Evolutionary conservation across 495 filamentous ascomycete genomes (phyloP), one percentile per base, ranked within the genome.

Genomic region (Jackrogersella multiformis): DNA sequence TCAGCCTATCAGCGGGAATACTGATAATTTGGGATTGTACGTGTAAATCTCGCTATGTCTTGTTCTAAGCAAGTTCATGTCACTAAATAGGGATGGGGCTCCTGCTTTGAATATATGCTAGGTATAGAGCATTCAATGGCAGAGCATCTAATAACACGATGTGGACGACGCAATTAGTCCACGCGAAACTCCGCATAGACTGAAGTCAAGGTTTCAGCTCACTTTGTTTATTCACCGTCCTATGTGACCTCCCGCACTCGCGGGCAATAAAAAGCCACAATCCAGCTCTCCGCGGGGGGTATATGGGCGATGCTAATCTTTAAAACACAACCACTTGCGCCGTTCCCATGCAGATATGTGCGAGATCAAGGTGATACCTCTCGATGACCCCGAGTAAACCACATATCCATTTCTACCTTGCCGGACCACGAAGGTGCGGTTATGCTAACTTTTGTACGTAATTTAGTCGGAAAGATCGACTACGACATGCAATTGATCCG

Each of bases 401-500:
- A 56, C 58, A 10, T 49, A 30, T 34, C 24, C 41, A 0, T 49
- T n/a, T 28, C 2, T 32, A 23, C 30, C 41, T n/a, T 28, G 23
- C 39, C 44, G 7, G 6, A 56, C 13, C 20, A 38, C 56, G 18
- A 10, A 51, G 23, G 16, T 23, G 16, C n/a, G 8, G 10, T 9
- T 12, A 35, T 36, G 49, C 9, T 34, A 21, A 13, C 21, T 54
- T 32, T 16, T 32, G 42, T 20, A 49, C 18, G 12, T 20, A 15
- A 60, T 30, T 44, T 54, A 70, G 32, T 70, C 67, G 10, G 67
- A 70, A 10, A 70, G 49, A 38, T 70, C 61, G 21, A 68, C 52
- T 15, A 70, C 39, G 2, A 26, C 38, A 7, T 13, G 28, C 6
- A 51, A 34, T 23, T 42, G 41, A 30, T 1, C 23, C 9, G 51